Base-by-base conservation (phyloP, 441 rosid species). In the Croton laevigatus region DNA sequence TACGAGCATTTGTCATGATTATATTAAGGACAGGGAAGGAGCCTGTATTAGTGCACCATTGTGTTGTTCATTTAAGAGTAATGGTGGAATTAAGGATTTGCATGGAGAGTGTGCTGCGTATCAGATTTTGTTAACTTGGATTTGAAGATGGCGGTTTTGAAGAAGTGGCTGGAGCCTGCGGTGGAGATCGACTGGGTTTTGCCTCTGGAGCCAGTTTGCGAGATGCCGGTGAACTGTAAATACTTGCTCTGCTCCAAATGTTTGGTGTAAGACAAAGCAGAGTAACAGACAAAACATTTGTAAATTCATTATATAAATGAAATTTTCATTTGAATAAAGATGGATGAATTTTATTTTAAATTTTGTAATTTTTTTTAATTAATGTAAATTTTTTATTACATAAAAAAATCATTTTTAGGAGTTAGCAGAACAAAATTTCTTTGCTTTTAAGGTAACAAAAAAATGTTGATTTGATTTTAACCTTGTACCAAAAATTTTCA, bases 121-220 rank as follows among this genome's bases (percentile, higher is more conserved):
- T 69, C 78, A 81, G 54, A 86, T 71, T 86, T 86, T 46, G 88
- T 83, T 54, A 83, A 80, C 76, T 71, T 86, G 73, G 58, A 84
- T 53, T 2, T 71, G 32, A 65, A 65, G 65, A 49, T 75, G 23
- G 59, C 23, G 68, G 76, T 76, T 5, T 71, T 72, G 42, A 57
- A 68, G 53, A 70, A 27, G 64, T 86, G 90, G 90, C 84, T 86
- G 3, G 66, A 75, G 49, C 86, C 90, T 8, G 90, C 83, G 17
- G 46, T 86, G 76, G 88, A 83, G 76, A 80, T 86, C 11, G 78
- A 83, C 63, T 86, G 90, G 88, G 70, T 65, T 44, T 60, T 73
- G 65, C 88, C 90, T 0, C 65, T 34, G 54, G 88, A 84, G 58
- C 87, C 86, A 0, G 11, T 76, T 19, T 86, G 90, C 37, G 44